Evolutionary conservation across 805 yeast species (phyloP).

Genomic region (Zygoascus ofunaensis): DNA sequence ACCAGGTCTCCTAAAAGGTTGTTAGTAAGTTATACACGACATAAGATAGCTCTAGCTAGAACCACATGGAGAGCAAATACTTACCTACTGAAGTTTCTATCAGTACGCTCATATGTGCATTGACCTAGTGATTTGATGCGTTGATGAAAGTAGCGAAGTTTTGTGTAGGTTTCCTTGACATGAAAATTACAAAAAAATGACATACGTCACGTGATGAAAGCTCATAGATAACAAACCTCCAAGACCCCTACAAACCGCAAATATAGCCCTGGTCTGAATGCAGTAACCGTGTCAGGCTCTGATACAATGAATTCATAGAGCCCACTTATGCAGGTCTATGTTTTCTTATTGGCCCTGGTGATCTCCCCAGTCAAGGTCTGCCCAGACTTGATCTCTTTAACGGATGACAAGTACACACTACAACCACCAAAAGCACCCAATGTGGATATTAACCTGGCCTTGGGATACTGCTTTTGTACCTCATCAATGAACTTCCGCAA

Average conservation of each 20-base stretch:
- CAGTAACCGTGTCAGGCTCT: no score
- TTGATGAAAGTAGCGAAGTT: not conserved
- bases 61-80: no score
- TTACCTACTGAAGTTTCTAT: conserved; percentile 34
- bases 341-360: not conserved
- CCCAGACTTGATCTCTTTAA: conserved; percentile 5
- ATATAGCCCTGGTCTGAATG: no score
- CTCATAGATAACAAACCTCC: no score
- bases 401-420: conserved; percentile 14
- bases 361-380: not conserved
- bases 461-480: not conserved
- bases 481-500: not conserved
- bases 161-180: not conserved
- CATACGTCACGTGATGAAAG: not conserved
- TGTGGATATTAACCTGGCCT: conserved; percentile 4
- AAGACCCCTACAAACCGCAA: no score
- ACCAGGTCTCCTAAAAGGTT: conserved; percentile 43
- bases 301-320: no score
- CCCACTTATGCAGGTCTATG: no score
- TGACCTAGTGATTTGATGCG: not conserved
- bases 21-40: not conserved
- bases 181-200: no score
- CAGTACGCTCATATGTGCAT: conserved; percentile 37
- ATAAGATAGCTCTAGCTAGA: not conserved
- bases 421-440: conserved; percentile 17